Percentiles rank a stretch among this genome's conserved stretches.
phyloP scores from a whole-genome alignment of 2,329 filamentous ascomycete genomes.

The Periconia sp. region DNA sequence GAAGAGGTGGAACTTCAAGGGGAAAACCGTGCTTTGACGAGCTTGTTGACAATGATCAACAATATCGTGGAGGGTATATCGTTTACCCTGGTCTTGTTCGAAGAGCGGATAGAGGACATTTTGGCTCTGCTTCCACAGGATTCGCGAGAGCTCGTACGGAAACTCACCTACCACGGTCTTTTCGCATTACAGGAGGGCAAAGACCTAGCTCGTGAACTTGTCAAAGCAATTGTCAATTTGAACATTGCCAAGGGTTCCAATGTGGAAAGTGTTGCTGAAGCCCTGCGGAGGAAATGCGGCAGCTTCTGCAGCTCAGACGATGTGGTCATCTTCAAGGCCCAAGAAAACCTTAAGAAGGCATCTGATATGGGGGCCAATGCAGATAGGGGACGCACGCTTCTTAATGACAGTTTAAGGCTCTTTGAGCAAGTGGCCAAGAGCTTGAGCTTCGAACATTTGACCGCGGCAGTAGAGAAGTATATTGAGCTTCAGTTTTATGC shows the following conservation, averaged over 20 bases:
- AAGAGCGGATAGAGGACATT: constrained; percentile 89
- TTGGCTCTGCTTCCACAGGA: constrained; percentile 70
- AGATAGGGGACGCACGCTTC: constrained; percentile 73
- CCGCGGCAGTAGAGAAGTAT: constrained; percentile 77
- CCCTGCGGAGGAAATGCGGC: constrained; percentile 86
- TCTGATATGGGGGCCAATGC: constrained; percentile 75
- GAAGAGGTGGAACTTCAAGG: constrained; percentile 91
- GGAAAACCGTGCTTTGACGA: constrained; percentile 89
- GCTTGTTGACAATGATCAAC: constrained; percentile 79
- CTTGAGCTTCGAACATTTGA: constrained; percentile 77
- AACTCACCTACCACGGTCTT: constrained; percentile 83
- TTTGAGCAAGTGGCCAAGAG: constrained; percentile 88
- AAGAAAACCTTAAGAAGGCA: constrained; percentile 89
- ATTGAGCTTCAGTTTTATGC: constrained; percentile 85
- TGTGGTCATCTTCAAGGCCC: constrained; percentile 97
- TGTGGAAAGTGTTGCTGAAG: constrained; percentile 94
- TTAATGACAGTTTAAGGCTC: constrained; percentile 85
- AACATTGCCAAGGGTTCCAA: constrained; percentile 97
- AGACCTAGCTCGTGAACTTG: constrained; percentile 87
- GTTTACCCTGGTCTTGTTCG: constrained; percentile 91
- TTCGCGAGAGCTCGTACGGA: constrained; percentile 68
- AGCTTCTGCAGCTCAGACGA: constrained; percentile 98
- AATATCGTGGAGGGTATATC: constrained; percentile 96
- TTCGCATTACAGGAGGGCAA: constrained; percentile 80
- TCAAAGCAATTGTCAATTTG: constrained; percentile 96